These are phyloP conservation scores for Cercospora berteroae DNA, from an alignment of 2,329 filamentous ascomycete genomes.

Conservation along the genomic window DNA sequence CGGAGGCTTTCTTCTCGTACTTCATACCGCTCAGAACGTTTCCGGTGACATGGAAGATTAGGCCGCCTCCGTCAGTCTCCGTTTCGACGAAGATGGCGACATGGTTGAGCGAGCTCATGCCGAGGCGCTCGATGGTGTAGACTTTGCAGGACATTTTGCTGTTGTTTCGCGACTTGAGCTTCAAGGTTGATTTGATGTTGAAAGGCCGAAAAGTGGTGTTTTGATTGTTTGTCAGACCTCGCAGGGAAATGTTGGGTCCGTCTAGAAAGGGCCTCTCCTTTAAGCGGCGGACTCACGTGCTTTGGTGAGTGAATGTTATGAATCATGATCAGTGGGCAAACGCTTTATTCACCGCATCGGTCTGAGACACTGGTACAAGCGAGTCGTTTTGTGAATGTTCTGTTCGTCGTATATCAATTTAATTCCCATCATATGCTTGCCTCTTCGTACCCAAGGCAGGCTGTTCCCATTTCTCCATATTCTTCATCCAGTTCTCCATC, in stretches of 20 bases:
- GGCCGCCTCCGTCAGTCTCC: not conserved
- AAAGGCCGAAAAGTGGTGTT: not conserved
- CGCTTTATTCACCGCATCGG: not conserved
- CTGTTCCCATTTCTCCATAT: constrained; percentile 14
- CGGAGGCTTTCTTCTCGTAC: not conserved
- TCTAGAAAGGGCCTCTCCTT: not conserved
- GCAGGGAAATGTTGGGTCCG: too few species aligned
- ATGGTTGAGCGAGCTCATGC: not conserved
- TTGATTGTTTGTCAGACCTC: too few species aligned
- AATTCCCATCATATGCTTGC: constrained; percentile 18
- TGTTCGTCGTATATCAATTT: not conserved
- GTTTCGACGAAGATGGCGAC: not conserved
- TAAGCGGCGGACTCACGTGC: not conserved
- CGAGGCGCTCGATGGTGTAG: not conserved
- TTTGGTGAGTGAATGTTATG: not conserved
- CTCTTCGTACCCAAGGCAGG: constrained; percentile 12
- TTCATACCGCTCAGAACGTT: not conserved
- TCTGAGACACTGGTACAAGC: not conserved
- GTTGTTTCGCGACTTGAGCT: not conserved
- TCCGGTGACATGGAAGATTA: not conserved
- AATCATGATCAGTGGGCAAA: not conserved
- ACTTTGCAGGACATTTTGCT: not conserved
- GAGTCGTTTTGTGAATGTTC: not conserved
- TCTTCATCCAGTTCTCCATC: constrained; percentile 23
- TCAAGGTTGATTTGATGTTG: not conserved